phyloP scores from a whole-genome alignment of 345 rosid species.

The Diplotaxis tenuifolia region DNA sequence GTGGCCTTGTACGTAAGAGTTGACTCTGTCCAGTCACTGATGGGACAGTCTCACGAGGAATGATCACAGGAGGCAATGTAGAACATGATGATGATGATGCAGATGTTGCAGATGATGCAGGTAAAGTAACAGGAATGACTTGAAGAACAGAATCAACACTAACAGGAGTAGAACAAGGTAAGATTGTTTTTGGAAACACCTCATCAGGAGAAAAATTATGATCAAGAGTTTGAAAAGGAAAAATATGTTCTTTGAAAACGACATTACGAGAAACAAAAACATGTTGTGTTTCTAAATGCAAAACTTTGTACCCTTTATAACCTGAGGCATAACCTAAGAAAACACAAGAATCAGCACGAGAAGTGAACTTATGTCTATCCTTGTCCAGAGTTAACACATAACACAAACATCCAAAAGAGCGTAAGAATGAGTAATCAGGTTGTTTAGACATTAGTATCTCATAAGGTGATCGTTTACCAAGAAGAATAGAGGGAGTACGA shows the following conservation, averaged over 20 bases:
- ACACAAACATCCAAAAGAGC: background rate
- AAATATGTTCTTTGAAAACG: too few relatives aligned
- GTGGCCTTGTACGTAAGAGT: background rate
- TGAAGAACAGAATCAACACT: background rate
- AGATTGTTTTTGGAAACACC: background rate
- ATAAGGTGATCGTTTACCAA: background rate
- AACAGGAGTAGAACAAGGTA: too few relatives aligned
- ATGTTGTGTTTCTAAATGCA: background rate
- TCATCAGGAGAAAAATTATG: too few relatives aligned
- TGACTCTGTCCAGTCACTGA: background rate
- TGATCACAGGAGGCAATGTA: background rate
- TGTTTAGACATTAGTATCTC: background rate
- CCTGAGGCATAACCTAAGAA: too few relatives aligned
- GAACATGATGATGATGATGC: background rate
- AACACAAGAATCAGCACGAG: too few relatives aligned
- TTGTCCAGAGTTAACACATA: background rate
- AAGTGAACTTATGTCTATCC: too few relatives aligned
- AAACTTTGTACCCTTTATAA: too few relatives aligned
- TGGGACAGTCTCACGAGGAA: background rate
- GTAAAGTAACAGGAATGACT: too few relatives aligned
- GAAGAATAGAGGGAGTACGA: background rate
- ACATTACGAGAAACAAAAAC: background rate
- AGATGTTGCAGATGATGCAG: too few relatives aligned
- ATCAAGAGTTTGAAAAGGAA: too few relatives aligned
- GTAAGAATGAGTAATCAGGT: too few relatives aligned